Evolutionary conservation across 169 alveolate genomes (phyloP), one percentile per base, ranked within the genome.

Genomic region (Eimeria maxima): DNA sequence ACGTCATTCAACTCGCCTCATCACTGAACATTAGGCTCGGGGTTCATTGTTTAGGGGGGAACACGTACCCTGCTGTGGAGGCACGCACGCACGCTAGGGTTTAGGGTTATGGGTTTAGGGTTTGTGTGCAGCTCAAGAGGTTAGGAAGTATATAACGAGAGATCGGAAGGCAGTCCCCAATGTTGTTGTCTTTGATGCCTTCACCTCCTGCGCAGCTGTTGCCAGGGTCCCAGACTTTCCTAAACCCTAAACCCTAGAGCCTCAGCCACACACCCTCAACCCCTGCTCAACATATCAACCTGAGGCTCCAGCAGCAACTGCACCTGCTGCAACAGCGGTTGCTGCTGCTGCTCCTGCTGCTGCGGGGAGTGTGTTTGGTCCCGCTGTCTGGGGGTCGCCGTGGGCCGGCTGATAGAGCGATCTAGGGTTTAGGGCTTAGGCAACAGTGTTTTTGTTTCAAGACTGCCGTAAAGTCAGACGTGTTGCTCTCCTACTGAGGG

Each of bases 51-150:
- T 69, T 69, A n/a, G 80, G 80, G 80, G 24, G 80, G 80, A 5
- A n/a, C 60, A 53, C 18, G 18, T 13, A 53, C 60, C 60, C 60
- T 8, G 60, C 60, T 8, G 13, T 53, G 18, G 60, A 53, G 13
- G 60, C 60, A 53, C 45, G 80, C 45, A 11, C 8, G 8, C 16
- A 45, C 45, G 38, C 27, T 69, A 69, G 80, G 33, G 80, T 69
- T 69, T 27, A 69, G 80, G 80, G 80, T 29, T 44, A 10, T 5
- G 87, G 53, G 86, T 74, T 74, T 74, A 74, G 86, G 86, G 90
- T 91, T 18, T 91, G 74, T 27, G 71, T 24, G 60, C 96, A 71
- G 97, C 95, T 1, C 96, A 94, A 81, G 96, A 94, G 29, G n/a
- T 94, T 11, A 55, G 94, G 55, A 94, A 94, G 50, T 94, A 20